Evolutionary conservation across 108 stramenopile species (phyloP).

Genomic region (Cyclotella choctawhatcheeana): DNA sequence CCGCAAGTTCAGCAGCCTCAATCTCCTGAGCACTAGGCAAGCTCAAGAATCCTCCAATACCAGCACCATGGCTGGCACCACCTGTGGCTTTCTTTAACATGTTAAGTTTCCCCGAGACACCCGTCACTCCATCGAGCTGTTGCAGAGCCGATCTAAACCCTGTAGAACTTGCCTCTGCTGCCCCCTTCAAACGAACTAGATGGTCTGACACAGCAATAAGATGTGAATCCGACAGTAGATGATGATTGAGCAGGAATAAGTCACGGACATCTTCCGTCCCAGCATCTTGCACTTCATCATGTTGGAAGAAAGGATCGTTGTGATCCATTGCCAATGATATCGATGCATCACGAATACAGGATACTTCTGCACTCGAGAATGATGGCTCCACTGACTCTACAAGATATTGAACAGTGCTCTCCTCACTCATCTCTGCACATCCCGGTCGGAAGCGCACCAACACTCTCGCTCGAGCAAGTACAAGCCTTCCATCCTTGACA

Average conservation of each 20-base stretch:
- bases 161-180: constrained; percentile 37
- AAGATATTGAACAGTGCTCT: constrained; percentile 42
- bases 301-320: constrained; percentile 37
- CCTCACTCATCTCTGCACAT: constrained; percentile 25
- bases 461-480: constrained; percentile 33
- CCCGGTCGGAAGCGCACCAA: constrained; percentile 48
- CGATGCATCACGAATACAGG: constrained; percentile 27
- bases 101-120: constrained; percentile 44
- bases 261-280: constrained; percentile 47
- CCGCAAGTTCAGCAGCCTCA: constrained; percentile 49
- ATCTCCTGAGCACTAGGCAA: constrained; percentile 50
- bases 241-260: constrained; percentile 47
- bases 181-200: constrained; percentile 41
- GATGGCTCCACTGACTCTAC: constrained; percentile 32
- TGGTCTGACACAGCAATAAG: constrained; percentile 52
- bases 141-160: constrained; percentile 48
- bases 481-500: constrained; percentile 26
- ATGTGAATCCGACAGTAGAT: constrained; percentile 46
- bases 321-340: constrained; percentile 43
- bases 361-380: constrained; percentile 6
- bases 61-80: constrained; percentile 11
- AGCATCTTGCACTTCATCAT: constrained; percentile 5
- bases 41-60: constrained; percentile 36
- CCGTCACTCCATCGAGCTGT: constrained; percentile 51
- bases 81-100: constrained; percentile 17